A percentile compares a stretch with the other conserved stretches of the same genome.
These are phyloP conservation scores for Pseudozyma sp. DNA, from an alignment of 1,284 basidiomycete genomes.

Conservation along the genomic window DNA sequence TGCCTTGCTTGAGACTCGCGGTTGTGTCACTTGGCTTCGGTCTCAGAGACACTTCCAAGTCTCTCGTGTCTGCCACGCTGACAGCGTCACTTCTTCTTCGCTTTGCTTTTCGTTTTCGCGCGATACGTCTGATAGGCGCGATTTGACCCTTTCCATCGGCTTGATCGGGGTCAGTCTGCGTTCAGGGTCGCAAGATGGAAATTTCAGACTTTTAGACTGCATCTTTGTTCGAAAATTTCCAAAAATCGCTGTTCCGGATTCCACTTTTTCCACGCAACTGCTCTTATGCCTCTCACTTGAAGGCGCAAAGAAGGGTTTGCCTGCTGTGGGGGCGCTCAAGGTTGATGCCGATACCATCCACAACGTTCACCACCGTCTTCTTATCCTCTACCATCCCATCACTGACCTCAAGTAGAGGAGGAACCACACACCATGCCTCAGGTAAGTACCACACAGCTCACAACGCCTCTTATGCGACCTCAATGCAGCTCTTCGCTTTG, in stretches of 20 bases:
- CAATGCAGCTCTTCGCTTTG: no score
- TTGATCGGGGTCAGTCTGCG: no score
- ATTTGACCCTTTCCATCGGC: no score
- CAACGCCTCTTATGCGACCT: no score
- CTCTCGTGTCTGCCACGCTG: neutral
- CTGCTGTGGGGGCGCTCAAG: no score
- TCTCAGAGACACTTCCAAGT: no score
- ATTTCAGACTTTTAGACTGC: constrained; percentile 2
- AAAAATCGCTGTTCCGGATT: neutral
- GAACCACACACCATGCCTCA: constrained; percentile 42
- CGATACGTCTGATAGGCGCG: neutral
- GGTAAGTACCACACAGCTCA: constrained; percentile 23
- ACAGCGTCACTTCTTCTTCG: neutral
- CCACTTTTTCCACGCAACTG: neutral
- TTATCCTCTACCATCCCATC: constrained; percentile 10
- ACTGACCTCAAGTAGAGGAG: constrained; percentile 1
- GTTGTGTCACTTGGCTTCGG: no score
- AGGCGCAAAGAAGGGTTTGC: no score
- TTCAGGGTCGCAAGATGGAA: neutral
- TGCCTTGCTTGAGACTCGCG: neutral
- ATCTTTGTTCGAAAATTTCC: neutral
- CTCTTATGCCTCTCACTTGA: no score
- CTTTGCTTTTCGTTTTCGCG: neutral
- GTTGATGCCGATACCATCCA: constrained; percentile 1
- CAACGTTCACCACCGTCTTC: constrained; percentile 7